These are phyloP conservation scores for Brassica nigra DNA, from an alignment of 345 rosid species.

Conservation along the genomic window DNA sequence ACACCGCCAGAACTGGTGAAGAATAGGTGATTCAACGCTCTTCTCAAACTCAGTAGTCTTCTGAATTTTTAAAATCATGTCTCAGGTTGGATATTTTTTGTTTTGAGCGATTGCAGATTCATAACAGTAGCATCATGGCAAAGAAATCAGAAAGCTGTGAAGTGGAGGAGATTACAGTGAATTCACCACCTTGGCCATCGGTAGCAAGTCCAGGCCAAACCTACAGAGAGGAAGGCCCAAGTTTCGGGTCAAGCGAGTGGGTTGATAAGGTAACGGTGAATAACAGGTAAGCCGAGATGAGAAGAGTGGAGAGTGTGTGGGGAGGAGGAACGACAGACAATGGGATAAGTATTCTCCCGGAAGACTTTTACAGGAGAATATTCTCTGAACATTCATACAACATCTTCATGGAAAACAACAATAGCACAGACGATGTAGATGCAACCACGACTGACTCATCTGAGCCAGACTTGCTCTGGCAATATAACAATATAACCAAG, in stretches of 20 bases:
- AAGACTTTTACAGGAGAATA: constrained; percentile 60
- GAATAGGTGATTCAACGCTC: constrained; percentile 57
- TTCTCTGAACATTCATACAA: constrained; percentile 70
- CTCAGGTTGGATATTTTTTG: constrained; percentile 6
- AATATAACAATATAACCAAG: too few relatives aligned
- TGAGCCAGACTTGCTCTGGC: constrained; percentile 92
- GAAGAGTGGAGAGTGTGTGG: constrained; percentile 46
- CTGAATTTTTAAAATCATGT: neutral
- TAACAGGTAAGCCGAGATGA: constrained; percentile 67
- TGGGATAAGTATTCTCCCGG: constrained; percentile 45
- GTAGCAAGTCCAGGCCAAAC: constrained; percentile 62
- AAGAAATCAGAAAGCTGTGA: constrained; percentile 71
- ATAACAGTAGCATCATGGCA: constrained; percentile 37
- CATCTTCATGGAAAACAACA: constrained; percentile 57
- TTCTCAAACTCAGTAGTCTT: constrained; percentile 20
- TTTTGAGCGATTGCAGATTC: constrained; percentile 15
- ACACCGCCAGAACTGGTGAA: constrained; percentile 59
- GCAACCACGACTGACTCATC: constrained; percentile 91
- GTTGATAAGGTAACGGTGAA: constrained; percentile 98
- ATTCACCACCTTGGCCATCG: constrained; percentile 96
- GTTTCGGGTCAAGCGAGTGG: constrained; percentile 74
- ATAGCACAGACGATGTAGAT: constrained; percentile 69
- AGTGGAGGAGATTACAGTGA: constrained; percentile 77
- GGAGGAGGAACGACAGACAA: constrained; percentile 55
- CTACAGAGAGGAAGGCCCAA: constrained; percentile 69